Conservation (phyloP, 2,329 filamentous ascomycete species). For the Xylaria multiplex region DNA sequence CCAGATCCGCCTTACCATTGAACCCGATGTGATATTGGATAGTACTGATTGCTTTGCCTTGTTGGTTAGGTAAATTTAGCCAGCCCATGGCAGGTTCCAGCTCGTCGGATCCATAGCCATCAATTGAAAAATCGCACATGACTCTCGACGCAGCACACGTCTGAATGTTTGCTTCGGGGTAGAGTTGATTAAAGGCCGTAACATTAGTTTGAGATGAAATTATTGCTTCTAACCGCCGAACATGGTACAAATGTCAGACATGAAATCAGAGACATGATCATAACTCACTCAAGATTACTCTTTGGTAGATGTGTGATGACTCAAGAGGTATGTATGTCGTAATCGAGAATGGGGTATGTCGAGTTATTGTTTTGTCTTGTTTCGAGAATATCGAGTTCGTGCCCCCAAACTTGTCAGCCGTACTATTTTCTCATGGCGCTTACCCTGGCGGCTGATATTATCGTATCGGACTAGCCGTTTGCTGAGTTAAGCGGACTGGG, state of each 20-base stretch:
- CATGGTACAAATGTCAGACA: conserved; percentile 7
- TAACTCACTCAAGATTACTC: not conserved
- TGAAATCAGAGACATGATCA: conserved; percentile 13
- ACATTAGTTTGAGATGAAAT: not conserved
- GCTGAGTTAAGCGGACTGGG: conserved; percentile 29
- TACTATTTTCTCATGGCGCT: conserved; percentile 24
- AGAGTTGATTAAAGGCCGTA: conserved; percentile 2
- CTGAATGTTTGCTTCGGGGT: conserved; percentile 22
- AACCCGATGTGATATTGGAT: not conserved
- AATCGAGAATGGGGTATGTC: not conserved
- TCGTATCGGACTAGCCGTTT: conserved; percentile 22
- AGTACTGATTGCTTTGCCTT: not conserved
- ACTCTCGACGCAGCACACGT: not conserved
- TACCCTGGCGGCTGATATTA: conserved; percentile 21
- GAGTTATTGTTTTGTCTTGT: conserved; percentile 10
- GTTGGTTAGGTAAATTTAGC: not conserved
- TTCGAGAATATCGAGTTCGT: conserved; percentile 17
- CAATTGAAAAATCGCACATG: conserved; percentile 4
- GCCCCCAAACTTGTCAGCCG: conserved; percentile 12
- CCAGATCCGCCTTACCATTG: not conserved
- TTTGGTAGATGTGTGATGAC: conserved; percentile 17
- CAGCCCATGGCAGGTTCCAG: not conserved
- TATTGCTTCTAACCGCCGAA: conserved; percentile 3
- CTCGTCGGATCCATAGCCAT: conserved; percentile 10
- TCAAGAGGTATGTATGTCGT: conserved; percentile 2